These are phyloP conservation scores for Hyaloperonospora brassicae DNA, from an alignment of 352 stramenopile species.

Conservation along the genomic window DNA sequence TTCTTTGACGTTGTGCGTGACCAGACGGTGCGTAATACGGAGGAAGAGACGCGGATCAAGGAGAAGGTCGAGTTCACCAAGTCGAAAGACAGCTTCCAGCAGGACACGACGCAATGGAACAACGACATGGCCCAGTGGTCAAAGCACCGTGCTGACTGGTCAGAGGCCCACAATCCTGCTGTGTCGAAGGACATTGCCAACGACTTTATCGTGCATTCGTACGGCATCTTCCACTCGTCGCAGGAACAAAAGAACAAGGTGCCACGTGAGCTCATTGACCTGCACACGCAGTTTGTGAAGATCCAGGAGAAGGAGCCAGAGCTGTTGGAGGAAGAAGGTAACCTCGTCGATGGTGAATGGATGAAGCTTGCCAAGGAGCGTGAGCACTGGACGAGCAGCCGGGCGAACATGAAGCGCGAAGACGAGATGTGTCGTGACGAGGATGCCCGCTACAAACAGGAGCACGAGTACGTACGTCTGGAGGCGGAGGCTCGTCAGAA, in stretches of 20 bases:
- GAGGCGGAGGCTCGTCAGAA: constrained; percentile 68
- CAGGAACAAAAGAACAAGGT: constrained; percentile 46
- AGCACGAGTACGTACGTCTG: constrained; percentile 77
- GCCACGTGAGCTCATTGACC: constrained; percentile 58
- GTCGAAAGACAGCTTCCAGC: constrained; percentile 83
- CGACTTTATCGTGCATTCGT: constrained; percentile 82
- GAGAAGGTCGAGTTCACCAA: constrained; percentile 87
- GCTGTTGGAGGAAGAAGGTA: constrained; percentile 75
- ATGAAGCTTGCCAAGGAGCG: constrained; percentile 86
- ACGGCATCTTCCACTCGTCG: constrained; percentile 69
- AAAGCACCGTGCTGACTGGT: constrained; percentile 83
- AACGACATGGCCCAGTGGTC: constrained; percentile 84
- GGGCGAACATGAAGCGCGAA: constrained; percentile 85
- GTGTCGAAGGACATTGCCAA: constrained; percentile 85
- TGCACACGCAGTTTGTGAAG: constrained; percentile 74
- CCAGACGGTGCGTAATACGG: constrained; percentile 55
- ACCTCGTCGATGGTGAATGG: constrained; percentile 79
- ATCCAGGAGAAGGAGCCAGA: constrained; percentile 76
- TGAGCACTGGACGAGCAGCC: constrained; percentile 83
- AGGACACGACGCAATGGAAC: constrained; percentile 84
- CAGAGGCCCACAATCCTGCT: constrained; percentile 77
- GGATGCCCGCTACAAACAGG: constrained; percentile 74
- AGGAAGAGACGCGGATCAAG: constrained; percentile 76
- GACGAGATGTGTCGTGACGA: constrained; percentile 84
- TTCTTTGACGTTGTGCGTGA: constrained; percentile 80